Conservation (phyloP, 2,329 filamentous ascomycete species). For the Cordyceps cicadae region DNA sequence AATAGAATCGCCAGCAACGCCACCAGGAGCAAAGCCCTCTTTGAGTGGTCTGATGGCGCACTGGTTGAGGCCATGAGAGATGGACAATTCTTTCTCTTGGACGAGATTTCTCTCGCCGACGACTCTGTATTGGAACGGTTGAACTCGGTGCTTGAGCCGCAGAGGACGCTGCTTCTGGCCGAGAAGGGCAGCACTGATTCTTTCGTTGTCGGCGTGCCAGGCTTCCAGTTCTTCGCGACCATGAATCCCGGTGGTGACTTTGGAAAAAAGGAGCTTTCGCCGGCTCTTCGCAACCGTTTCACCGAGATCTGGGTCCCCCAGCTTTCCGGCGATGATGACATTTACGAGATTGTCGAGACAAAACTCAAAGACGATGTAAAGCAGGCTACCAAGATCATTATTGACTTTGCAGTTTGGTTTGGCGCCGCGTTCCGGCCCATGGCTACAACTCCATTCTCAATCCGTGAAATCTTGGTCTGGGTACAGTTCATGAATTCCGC, state of each 20-base stretch:
- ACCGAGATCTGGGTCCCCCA: conserved; percentile 98
- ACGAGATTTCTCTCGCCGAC: conserved; percentile 95
- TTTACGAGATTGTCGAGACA: conserved; percentile 73
- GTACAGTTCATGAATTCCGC: conserved; percentile 80
- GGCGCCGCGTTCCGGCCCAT: conserved; percentile 70
- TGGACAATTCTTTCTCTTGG: conserved; percentile 84
- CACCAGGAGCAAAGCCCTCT: conserved; percentile 70
- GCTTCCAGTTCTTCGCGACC: conserved; percentile 93
- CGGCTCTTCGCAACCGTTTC: conserved; percentile 89
- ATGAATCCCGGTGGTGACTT: conserved; percentile 99
- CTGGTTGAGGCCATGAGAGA: conserved; percentile 88
- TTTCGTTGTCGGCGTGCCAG: conserved; percentile 62
- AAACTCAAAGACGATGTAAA: conserved; percentile 56
- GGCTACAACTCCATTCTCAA: conserved; percentile 69
- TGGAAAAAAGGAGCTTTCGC: conserved; percentile 93
- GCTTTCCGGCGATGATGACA: conserved; percentile 74
- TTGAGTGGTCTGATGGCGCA: conserved; percentile 94
- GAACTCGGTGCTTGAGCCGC: conserved; percentile 91
- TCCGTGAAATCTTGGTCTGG: conserved; percentile 90
- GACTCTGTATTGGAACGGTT: conserved; percentile 93
- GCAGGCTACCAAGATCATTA: conserved; percentile 58
- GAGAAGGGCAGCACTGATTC: conserved; percentile 87
- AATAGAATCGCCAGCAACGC: conserved; percentile 39
- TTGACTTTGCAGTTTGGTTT: conserved; percentile 91
- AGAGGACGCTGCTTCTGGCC: conserved; percentile 76